These are phyloP conservation scores for Ormosia semicastrata DNA, from an alignment of 306 rosid species.

Conservation along the genomic window DNA sequence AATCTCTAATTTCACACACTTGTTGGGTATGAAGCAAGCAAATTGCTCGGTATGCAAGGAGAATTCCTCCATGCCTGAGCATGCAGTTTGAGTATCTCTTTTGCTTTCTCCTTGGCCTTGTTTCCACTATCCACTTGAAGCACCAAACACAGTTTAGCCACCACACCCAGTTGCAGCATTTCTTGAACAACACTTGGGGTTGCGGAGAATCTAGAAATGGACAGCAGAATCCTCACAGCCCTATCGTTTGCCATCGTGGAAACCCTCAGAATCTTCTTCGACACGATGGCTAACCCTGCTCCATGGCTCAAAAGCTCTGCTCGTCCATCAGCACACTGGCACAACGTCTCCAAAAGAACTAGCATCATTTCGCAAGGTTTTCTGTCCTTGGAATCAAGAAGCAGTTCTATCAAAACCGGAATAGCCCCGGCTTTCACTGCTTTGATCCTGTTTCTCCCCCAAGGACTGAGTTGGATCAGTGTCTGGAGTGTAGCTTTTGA, in stretches of 20 bases:
- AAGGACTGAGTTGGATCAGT: constrained; percentile 42
- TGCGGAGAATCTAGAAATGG: constrained; percentile 52
- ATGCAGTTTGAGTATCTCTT: constrained; percentile 70
- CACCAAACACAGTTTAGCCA: constrained; percentile 68
- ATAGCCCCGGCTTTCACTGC: constrained; percentile 68
- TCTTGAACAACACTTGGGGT: constrained; percentile 53
- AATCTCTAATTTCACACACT: neutral
- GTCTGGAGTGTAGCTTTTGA: constrained; percentile 51
- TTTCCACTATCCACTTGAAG: constrained; percentile 69
- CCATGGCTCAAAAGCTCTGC: constrained; percentile 64
- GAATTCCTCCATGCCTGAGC: constrained; percentile 61
- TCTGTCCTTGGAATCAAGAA: constrained; percentile 50
- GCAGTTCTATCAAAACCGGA: constrained; percentile 50
- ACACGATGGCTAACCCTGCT: constrained; percentile 69
- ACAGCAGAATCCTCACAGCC: constrained; percentile 61
- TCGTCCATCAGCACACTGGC: constrained; percentile 77
- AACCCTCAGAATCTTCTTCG: constrained; percentile 77
- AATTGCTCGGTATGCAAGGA: constrained; percentile 51
- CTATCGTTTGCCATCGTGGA: constrained; percentile 65
- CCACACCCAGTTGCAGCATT: constrained; percentile 72
- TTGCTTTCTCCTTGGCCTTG: constrained; percentile 72
- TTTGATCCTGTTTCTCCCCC: constrained; percentile 65
- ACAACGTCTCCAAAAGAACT: constrained; percentile 48
- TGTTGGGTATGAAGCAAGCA: constrained; percentile 50
- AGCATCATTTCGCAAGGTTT: constrained; percentile 63